phyloP scores from a whole-genome alignment of 1,139 yeast species.

The Geotrichum aggregatum region DNA sequence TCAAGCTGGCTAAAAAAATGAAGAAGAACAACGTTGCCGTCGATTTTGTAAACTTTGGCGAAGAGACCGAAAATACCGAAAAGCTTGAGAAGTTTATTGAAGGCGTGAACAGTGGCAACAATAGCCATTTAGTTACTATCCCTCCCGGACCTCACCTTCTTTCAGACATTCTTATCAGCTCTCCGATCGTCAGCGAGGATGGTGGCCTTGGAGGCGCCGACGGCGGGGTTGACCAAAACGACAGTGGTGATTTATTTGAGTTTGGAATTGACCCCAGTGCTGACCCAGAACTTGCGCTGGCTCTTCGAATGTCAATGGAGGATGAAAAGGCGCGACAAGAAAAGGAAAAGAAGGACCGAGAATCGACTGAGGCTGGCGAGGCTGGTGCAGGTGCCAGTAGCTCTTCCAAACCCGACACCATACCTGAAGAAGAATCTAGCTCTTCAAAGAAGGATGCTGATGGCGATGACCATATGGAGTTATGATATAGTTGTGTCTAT shows the following conservation, averaged over 20 bases:
- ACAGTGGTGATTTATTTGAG: slow-evolving; percentile 50
- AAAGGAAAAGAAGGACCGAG: slow-evolving; percentile 40
- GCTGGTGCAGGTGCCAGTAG: slow-evolving; percentile 15
- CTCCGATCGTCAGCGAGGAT: slow-evolving; percentile 64
- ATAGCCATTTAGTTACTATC: slow-evolving; percentile 76
- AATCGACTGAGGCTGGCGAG: slow-evolving; percentile 23
- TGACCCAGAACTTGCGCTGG: slow-evolving; percentile 97
- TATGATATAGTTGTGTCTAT: slow-evolving; percentile 5
- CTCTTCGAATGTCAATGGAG: slow-evolving; percentile 77
- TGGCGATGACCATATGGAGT: slow-evolving; percentile 20
- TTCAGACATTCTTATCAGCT: slow-evolving; percentile 67
- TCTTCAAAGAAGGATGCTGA: slow-evolving; percentile 18
- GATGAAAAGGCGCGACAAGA: slow-evolving; percentile 79
- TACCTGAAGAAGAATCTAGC: slow-evolving; percentile 10
- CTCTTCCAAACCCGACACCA: slow-evolving; percentile 8
- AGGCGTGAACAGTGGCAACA: slow-evolving; percentile 71
- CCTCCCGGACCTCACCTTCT: slow-evolving; percentile 84
- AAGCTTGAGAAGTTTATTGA: slow-evolving; percentile 77
- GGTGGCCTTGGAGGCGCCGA: slow-evolving; percentile 45
- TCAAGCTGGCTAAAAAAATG: slow-evolving; percentile 83
- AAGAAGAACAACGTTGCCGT: slow-evolving; percentile 90
- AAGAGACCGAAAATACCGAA: slow-evolving; percentile 69
- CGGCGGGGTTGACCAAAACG: slow-evolving; percentile 43
- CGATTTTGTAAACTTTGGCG: slow-evolving; percentile 90
- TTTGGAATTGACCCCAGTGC: slow-evolving; percentile 80